phyloP scores from a whole-genome alignment of 2,329 filamentous ascomycete species.

The Colletotrichum liaoningense region DNA sequence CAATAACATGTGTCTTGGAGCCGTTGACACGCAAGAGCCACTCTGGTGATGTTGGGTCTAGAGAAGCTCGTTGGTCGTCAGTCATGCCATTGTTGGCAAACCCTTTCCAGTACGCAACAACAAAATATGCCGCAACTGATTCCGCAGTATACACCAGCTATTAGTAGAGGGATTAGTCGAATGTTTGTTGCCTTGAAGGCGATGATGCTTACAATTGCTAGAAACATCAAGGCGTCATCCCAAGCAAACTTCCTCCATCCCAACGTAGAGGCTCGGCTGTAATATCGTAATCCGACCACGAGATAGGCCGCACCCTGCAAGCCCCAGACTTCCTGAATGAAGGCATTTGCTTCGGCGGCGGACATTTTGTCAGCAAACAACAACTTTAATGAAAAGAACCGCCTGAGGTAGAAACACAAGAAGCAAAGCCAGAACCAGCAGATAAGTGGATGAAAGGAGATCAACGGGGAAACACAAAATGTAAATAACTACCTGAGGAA shows the following conservation, averaged over 20 bases:
- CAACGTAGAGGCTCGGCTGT: slow-evolving; percentile 19
- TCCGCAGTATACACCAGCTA: slow-evolving; percentile 36
- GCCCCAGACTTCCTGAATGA: slow-evolving; percentile 36
- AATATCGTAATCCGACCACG: slow-evolving; percentile 33
- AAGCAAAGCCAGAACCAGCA: background rate
- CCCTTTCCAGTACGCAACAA: slow-evolving; percentile 53
- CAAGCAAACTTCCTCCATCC: slow-evolving; percentile 23
- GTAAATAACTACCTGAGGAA: background rate
- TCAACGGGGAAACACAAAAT: no score
- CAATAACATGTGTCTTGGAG: slow-evolving; percentile 63
- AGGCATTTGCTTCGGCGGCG: slow-evolving; percentile 14
- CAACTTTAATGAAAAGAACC: accelerated
- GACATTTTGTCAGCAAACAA: slow-evolving; percentile 3
- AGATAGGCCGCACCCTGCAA: slow-evolving; percentile 31
- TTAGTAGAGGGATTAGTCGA: background rate
- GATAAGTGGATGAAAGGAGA: background rate
- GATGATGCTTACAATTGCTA: slow-evolving; percentile 16
- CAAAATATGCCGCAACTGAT: slow-evolving; percentile 44
- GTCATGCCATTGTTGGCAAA: slow-evolving; percentile 64
- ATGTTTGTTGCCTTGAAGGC: background rate
- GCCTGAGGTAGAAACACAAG: background rate
- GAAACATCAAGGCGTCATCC: slow-evolving; percentile 31
- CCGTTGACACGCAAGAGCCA: slow-evolving; percentile 54
- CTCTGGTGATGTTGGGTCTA: slow-evolving; percentile 49
- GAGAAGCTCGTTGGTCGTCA: slow-evolving; percentile 52